Base-by-base conservation (phyloP, 164 flowering plant species). In the Litsea cubeba region DNA sequence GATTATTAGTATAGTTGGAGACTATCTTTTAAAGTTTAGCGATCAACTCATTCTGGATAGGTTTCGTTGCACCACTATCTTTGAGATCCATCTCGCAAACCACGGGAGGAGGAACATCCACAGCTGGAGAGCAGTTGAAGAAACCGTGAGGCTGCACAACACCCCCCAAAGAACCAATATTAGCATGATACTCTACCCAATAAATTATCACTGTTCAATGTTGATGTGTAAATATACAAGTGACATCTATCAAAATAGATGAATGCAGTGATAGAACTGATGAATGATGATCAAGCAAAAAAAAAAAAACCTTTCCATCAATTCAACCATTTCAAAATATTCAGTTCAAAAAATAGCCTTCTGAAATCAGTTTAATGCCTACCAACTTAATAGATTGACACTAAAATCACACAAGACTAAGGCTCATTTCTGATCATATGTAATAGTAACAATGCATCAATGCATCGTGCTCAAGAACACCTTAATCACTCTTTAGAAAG, bases 91-190 rank as follows among this genome's bases (percentile, higher is more conserved):
- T 60, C 12, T 89, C 96, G 30, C 83, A 26, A 24, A 83, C 62
- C 54, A 74, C 85, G 0, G 97, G 97, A 0, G 97, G 97, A 20
- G 97, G 96, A 1, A 93, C 97, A 81, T 93, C 97, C 25, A 93
- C 88, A 0, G 97, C 95, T 0, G 97, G 96, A 25, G 94, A 90
- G 83, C 92, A 84, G 70, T 92, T 92, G 80, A 92, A 92, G 82
- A 92, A 92, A 30, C 97, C 97, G 78, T 93, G 93, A 10, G 96
- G 97, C 97, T 91, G 90, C 82, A 84, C 49, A 58, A 74, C 28
- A 30, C 10, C 23, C 30, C 51, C 12, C 72, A 40, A 68, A 40
- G 12, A 54, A 54, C 60, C 7, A 17, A 20, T 54, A 54, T 54
- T 20, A 54, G 60, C n/a, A 15, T 5, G 20, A 54, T 20, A 54